These are phyloP conservation scores for Pterulicium gracile DNA, from an alignment of 1,284 basidiomycete genomes.

Conservation along the genomic window DNA sequence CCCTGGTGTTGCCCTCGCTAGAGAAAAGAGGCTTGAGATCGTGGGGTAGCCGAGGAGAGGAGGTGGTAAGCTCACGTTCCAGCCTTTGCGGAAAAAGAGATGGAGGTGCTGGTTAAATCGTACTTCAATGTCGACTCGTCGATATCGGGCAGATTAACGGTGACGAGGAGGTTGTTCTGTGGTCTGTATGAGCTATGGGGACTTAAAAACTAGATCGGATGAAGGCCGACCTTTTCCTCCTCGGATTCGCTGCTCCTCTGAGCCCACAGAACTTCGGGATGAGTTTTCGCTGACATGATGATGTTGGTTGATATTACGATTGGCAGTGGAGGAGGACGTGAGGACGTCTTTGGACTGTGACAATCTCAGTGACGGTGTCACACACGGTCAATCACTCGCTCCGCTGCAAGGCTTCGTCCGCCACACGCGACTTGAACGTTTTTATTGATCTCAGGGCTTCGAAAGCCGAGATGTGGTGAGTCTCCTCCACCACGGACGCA, in stretches of 20 bases:
- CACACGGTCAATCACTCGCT: too few species aligned
- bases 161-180: slow-evolving; percentile 78
- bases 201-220: slow-evolving; percentile 6
- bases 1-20: not conserved
- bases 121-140: slow-evolving; percentile 49
- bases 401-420: too few species aligned
- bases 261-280: slow-evolving; percentile 88
- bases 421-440: too few species aligned
- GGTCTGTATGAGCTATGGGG: not conserved
- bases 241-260: slow-evolving; percentile 68
- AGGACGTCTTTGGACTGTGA: too few species aligned
- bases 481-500: slow-evolving; percentile 3
- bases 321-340: too few species aligned
- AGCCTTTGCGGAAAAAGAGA: slow-evolving; percentile 64
- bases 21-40: slow-evolving; percentile 1
- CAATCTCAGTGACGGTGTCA: too few species aligned
- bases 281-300: slow-evolving; percentile 34
- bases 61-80: slow-evolving; percentile 42
- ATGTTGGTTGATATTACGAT: slow-evolving; percentile 14
- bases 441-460: too few species aligned
- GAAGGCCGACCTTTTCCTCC: slow-evolving; percentile 55
- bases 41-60: too few species aligned
- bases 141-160: slow-evolving; percentile 80
- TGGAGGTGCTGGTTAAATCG: slow-evolving; percentile 47
- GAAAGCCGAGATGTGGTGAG: slow-evolving; percentile 13